Evolutionary conservation across 1,284 basidiomycete species (phyloP).

Genomic region (Gymnopus androsaceus): DNA sequence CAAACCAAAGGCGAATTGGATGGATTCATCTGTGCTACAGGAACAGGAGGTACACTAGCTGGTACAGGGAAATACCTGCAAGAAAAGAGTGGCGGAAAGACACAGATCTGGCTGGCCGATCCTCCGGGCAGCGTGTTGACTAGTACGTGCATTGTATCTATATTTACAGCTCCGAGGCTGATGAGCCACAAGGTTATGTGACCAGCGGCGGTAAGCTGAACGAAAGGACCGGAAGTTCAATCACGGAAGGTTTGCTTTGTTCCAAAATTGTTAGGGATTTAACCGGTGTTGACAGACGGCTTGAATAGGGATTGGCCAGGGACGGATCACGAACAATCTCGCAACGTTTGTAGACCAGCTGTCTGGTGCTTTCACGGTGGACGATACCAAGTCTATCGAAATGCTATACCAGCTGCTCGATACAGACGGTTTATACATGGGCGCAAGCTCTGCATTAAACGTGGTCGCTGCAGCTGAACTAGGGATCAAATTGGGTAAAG

Average conservation of each 20-base stretch:
- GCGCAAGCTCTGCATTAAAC: conserved; percentile 95
- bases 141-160: conserved; percentile 34
- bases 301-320: conserved; percentile 90
- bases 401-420: conserved; percentile 96
- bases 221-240: conserved; percentile 86
- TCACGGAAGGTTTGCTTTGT: conserved; percentile 83
- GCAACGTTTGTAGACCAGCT: conserved; percentile 81
- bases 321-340: conserved; percentile 94
- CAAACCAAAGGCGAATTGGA: conserved; percentile 84
- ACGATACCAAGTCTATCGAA: conserved; percentile 87
- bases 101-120: conserved; percentile 94
- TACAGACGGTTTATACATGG: conserved; percentile 93
- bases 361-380: conserved; percentile 82
- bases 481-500: conserved; percentile 82
- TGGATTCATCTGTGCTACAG: conserved; percentile 92
- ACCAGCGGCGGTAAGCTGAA: conserved; percentile 79
- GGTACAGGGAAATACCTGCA: conserved; percentile 86
- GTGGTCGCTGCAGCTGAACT: conserved; percentile 92
- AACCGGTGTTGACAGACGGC: conserved; percentile 12
- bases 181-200: conserved; percentile 52
- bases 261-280: neutral
- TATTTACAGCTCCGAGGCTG: neutral
- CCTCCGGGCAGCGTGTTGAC: conserved; percentile 94
- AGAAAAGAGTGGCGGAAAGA: conserved; percentile 80
- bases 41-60: conserved; percentile 94